Evolutionary conservation across 2,329 filamentous ascomycete species (phyloP).

Genomic region (Pseudocercospora cruenta): DNA sequence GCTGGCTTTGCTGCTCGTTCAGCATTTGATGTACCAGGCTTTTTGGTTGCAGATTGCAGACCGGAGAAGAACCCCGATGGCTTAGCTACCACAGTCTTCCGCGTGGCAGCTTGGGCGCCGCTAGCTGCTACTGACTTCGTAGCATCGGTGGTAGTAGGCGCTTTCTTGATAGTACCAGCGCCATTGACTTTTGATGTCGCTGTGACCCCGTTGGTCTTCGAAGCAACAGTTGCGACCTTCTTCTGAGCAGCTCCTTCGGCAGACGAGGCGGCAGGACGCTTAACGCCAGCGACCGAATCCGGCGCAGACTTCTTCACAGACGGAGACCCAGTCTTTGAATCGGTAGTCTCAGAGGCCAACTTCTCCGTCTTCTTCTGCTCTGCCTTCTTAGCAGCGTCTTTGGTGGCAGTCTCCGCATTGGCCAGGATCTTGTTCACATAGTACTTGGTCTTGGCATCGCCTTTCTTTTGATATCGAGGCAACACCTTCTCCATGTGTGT

Average conservation of each 20-base stretch:
- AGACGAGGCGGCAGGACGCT: slow-evolving; percentile 35
- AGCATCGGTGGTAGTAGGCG: slow-evolving; percentile 18
- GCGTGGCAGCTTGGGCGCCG: slow-evolving; percentile 27
- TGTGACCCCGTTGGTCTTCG: slow-evolving; percentile 27
- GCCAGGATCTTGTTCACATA: slow-evolving; percentile 62
- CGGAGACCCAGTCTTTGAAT: slow-evolving; percentile 33
- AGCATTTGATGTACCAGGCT: slow-evolving; percentile 40
- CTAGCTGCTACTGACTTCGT: slow-evolving; percentile 24
- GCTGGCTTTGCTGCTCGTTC: slow-evolving; percentile 33
- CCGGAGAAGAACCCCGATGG: slow-evolving; percentile 51
- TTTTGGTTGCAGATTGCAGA: slow-evolving; percentile 52
- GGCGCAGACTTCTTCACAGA: slow-evolving; percentile 38
- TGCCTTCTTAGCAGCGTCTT: slow-evolving; percentile 42
- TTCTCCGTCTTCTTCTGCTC: slow-evolving; percentile 44
- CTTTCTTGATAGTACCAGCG: slow-evolving; percentile 31
- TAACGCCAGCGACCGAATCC: slow-evolving; percentile 39
- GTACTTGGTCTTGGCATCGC: slow-evolving; percentile 66
- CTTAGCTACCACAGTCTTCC: slow-evolving; percentile 45
- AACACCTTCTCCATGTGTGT: slow-evolving; percentile 69
- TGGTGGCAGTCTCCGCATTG: slow-evolving; percentile 34
- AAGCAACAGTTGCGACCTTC: slow-evolving; percentile 35
- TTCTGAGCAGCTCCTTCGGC: slow-evolving; percentile 37
- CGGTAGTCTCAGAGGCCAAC: slow-evolving; percentile 8
- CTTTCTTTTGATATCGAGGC: slow-evolving; percentile 66
- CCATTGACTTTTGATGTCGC: slow-evolving; percentile 26